Evolutionary conservation across 306 rosid genomes (phyloP).

Genomic region (Urtica urens): DNA sequence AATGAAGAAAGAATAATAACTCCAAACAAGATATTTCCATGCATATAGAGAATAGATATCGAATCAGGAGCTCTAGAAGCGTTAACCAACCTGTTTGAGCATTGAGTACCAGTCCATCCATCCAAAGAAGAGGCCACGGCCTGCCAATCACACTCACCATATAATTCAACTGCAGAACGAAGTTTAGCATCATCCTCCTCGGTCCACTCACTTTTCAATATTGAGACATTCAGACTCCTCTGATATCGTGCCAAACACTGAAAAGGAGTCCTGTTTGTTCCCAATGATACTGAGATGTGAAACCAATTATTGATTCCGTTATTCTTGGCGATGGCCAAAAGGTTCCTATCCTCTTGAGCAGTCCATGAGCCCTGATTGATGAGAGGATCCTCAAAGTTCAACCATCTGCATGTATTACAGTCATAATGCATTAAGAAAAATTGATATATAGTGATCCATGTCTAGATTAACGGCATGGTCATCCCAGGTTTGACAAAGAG

Average conservation of each 20-base stretch:
- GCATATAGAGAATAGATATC: no score
- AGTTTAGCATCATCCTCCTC: conserved; percentile 83
- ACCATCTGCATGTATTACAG: conserved; percentile 59
- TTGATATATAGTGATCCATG: conserved; percentile 8
- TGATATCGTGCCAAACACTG: conserved; percentile 88
- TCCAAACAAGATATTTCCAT: no score
- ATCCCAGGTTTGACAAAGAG: conserved; percentile 4
- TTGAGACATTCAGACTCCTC: conserved; percentile 80
- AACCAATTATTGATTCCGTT: conserved; percentile 68
- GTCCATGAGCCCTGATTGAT: conserved; percentile 63
- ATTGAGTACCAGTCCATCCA: conserved; percentile 81
- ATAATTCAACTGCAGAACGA: conserved; percentile 45
- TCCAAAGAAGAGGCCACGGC: conserved; percentile 73
- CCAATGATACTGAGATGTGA: conserved; percentile 48
- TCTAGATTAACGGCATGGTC: conserved; percentile 8
- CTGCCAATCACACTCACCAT: conserved; percentile 74
- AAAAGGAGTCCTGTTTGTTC: conserved; percentile 82
- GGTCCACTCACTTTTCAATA: conserved; percentile 83
- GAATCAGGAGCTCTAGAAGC: background rate
- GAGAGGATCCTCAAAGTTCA: conserved; percentile 88
- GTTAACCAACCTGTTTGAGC: conserved; percentile 83
- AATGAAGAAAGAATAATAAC: no score
- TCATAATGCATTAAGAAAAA: conserved; percentile 10
- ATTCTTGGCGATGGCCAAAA: conserved; percentile 48
- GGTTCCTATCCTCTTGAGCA: conserved; percentile 54